Conservation (phyloP, 129 eudicot species). For the Lactuca saligna region DNA sequence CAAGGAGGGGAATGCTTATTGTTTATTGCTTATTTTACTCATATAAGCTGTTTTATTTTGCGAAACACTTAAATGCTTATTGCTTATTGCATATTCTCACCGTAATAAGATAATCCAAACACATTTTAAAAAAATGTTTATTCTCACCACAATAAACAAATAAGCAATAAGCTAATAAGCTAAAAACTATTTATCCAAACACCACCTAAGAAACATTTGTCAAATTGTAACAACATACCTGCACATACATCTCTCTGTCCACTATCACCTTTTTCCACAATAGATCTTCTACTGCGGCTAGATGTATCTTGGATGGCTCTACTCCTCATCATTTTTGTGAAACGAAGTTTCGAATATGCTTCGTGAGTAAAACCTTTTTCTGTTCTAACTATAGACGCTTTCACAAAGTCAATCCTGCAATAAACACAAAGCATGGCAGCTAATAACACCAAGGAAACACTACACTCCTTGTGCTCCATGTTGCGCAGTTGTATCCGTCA, state of each 20-base stretch:
- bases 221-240: constrained; percentile 2
- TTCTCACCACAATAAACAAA: no score
- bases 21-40: no score
- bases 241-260: constrained; percentile 2
- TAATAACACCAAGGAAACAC: constrained; percentile 8
- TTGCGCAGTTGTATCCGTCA: background rate
- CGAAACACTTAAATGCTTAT: no score
- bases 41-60: no score
- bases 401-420: background rate
- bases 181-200: no score
- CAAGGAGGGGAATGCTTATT: no score
- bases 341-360: background rate
- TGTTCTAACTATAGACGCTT: background rate
- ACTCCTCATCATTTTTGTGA: background rate
- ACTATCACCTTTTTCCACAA: background rate
- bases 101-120: no score
- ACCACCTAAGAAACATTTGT: background rate
- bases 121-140: no score
- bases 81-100: no score
- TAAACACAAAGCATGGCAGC: background rate
- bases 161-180: no score
- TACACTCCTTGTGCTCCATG: constrained; percentile 15
- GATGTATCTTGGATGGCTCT: background rate
- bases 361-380: background rate
- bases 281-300: background rate